phyloP scores from a whole-genome alignment of 1,139 yeast species.

The Geotrichum aggregatum region DNA sequence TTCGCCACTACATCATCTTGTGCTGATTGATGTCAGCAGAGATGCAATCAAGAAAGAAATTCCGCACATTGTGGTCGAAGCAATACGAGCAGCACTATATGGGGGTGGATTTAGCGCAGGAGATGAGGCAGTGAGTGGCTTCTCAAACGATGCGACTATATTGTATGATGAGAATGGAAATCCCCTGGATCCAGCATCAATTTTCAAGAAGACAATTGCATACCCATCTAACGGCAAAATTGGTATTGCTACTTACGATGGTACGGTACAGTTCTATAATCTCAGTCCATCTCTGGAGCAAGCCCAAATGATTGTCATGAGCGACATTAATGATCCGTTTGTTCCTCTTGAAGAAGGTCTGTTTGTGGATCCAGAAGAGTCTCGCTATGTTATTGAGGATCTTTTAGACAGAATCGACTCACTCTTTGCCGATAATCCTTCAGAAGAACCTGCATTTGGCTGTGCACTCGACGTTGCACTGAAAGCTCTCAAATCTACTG shows the following conservation, averaged over 20 bases:
- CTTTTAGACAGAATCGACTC: conserved; percentile 62
- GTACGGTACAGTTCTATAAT: conserved; percentile 69
- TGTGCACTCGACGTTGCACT: conserved; percentile 70
- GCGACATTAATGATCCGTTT: conserved; percentile 76
- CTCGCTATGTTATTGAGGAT: conserved; percentile 59
- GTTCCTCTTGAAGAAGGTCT: conserved; percentile 76
- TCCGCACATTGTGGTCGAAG: conserved; percentile 65
- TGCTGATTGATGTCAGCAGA: conserved; percentile 69
- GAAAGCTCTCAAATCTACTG: conserved; percentile 63
- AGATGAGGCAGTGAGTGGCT: conserved; percentile 24
- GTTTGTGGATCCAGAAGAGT: conserved; percentile 72
- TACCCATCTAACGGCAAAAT: conserved; percentile 49
- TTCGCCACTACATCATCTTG: conserved; percentile 61
- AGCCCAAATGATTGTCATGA: conserved; percentile 61
- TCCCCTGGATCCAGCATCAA: conserved; percentile 23
- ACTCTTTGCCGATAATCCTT: conserved; percentile 42
- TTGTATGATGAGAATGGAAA: conserved; percentile 31
- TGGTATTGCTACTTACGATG: conserved; percentile 75
- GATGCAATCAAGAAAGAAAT: conserved; percentile 60
- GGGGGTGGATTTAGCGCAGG: conserved; percentile 26
- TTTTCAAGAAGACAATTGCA: conserved; percentile 19
- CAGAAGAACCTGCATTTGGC: conserved; percentile 74
- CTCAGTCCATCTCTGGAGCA: conserved; percentile 52
- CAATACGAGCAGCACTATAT: conserved; percentile 59
- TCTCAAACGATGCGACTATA: conserved; percentile 25